Evolutionary conservation across 163 green algal species (phyloP), one percentile per base, ranked within the genome.

Genomic region (Scenedesmus sp.): DNA sequence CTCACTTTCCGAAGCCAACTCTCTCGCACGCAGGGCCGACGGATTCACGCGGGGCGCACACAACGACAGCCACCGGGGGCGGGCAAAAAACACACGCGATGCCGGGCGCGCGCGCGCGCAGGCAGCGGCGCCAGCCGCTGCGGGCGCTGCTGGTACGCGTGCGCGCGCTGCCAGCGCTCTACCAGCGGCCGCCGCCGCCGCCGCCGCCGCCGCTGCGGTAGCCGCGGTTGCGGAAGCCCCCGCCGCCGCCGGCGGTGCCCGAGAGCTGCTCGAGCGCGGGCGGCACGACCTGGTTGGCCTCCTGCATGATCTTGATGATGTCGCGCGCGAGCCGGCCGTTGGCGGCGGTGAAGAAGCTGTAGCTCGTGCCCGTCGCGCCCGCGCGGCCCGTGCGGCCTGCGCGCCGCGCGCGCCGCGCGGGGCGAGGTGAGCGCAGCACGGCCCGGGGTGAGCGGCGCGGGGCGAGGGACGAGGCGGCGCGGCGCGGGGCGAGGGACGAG

Each of bases 321-420:
- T 94, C 81, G 20, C 77, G 86, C 10, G 91, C 92, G 56, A 97
- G 72, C 33, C 89, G 84, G 36, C 82, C 91, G 70, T 98, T 95
- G 34, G 70, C 76, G 10, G 78, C 39, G 17, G 92, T 97, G 88
- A 98, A 97, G 81, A 99, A 97, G 56, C 83, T 91, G 84, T 93
- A 93, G 29, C 94, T 85, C 2, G 64, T 83, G 17, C 94, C 94
- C 2, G 42, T 79, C n/a, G 86, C 87, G 22, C 94, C 94, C 14
- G 92, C 94, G 42, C 94, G 87, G 2, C 91, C 94, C 13, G 94
- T 98, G 65, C 94, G 93, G 13, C 69, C n/a, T n/a, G n/a, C n/a
- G n/a, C n/a, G n/a, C n/a, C n/a, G n/a, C n/a, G n/a, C n/a, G n/a
- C n/a, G 22, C 95, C 50, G 24, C 20, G 10, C 5, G 50, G 50